Evolutionary conservation across 768 basidiomycete genomes (phyloP), one percentile per base, ranked within the genome.

Genomic region (Tulasnella calospora): DNA sequence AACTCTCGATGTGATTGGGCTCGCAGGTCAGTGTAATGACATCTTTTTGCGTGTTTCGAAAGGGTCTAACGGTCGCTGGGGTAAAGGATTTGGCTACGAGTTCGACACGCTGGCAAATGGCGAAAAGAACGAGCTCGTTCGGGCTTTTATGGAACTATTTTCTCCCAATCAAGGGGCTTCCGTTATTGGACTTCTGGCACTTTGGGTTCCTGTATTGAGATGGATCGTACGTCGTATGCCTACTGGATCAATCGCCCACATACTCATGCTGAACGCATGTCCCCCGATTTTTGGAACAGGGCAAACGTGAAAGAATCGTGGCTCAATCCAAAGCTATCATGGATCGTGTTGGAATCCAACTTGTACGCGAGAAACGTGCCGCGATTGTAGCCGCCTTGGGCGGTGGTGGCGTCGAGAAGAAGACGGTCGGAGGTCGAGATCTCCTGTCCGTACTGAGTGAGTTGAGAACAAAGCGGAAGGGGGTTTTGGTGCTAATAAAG

Each of bases 401-500:
- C 8, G 23, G 38, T 33, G 55, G 15, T 5, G 21, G 51, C 19
- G 21, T 76, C 2, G 47, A 76, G 55, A 38, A 57, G 67, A 76
- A 76, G 57, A 13, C 47, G 27, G 67, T 76, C 9, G 75, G 19
- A 30, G 57, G 75, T 12, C 30, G 67, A 38, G 75, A 76, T 38
- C 9, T 76, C 2, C 41, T 61, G 30, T 55, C 46, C 36, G 75
- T 76, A 10, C 36, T 76, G n/a, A 67, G 75, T 76, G 75, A 35
- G 75, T 76, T 4, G 8, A 36, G 10, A 33, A 10, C 23, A 27
- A 33, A 9, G 36, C 35, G 2, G 44, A 40, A 87, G 2, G 91
- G 90, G 82, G 84, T 90, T 0, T 80, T 86, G 0, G 83, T 88
- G 82, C 90, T 89, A 81, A 44, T 44, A 44, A 36, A 75, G 35